phyloP scores from a whole-genome alignment of 192 early-diverging fungal species.

The Kappamyces sp. region DNA sequence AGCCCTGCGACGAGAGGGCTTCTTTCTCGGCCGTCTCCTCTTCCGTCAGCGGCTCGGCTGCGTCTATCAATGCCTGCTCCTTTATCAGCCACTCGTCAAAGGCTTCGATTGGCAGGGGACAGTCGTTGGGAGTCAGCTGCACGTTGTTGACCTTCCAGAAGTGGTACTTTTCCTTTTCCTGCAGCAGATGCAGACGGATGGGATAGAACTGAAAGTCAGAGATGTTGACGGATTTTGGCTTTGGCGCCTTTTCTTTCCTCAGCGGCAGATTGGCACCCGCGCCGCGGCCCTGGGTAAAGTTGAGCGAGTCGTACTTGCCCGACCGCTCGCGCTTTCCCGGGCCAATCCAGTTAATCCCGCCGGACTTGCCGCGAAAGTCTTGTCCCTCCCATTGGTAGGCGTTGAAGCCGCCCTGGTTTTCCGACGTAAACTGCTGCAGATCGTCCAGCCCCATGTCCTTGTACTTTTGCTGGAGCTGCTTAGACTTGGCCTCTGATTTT shows the following conservation, averaged over 20 bases:
- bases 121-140: slow-evolving; percentile 34
- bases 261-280: slow-evolving; percentile 1
- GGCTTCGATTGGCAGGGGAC: slow-evolving; percentile 21
- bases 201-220: slow-evolving; percentile 94
- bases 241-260: slow-evolving; percentile 30
- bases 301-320: slow-evolving; percentile 23
- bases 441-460: slow-evolving; percentile 87
- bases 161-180: slow-evolving; percentile 74
- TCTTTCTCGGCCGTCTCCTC: slow-evolving; percentile 77
- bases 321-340: slow-evolving; percentile 93
- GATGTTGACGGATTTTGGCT: slow-evolving; percentile 22
- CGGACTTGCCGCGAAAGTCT: slow-evolving; percentile 72
- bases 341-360: slow-evolving; percentile 79
- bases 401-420: slow-evolving; percentile 53
- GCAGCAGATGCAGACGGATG: slow-evolving; percentile 64
- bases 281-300: not conserved
- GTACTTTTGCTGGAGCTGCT: slow-evolving; percentile 84
- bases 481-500: slow-evolving; percentile 81
- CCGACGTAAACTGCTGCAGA: slow-evolving; percentile 76
- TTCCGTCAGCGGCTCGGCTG: slow-evolving; percentile 83
- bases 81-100: slow-evolving; percentile 45
- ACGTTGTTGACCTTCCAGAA: slow-evolving; percentile 41
- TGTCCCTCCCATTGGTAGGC: slow-evolving; percentile 96
- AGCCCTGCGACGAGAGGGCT: slow-evolving; percentile 48
- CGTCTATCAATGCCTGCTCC: slow-evolving; percentile 81